These are phyloP conservation scores for Phytophthora boehmeriae DNA, from an alignment of 352 stramenopile species.

Conservation along the genomic window DNA sequence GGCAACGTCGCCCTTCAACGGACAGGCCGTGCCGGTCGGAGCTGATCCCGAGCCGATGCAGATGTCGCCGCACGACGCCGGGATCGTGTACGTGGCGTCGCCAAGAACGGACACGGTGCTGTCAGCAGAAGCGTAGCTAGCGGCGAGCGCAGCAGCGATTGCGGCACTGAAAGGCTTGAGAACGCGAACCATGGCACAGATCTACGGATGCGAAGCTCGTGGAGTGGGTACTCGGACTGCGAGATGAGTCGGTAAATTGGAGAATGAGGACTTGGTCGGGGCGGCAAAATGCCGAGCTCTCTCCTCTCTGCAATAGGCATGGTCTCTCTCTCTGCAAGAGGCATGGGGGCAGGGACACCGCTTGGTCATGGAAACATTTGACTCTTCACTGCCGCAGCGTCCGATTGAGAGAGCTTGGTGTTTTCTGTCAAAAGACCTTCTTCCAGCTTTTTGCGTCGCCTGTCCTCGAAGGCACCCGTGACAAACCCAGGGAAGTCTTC, in stretches of 20 bases:
- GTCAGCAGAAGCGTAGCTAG: constrained; percentile 19
- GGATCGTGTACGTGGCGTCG: constrained; percentile 45
- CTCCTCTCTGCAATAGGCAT: constrained; percentile 7
- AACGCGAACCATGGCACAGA: constrained; percentile 27
- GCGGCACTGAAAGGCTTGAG: constrained; percentile 26
- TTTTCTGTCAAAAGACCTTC: too few species aligned
- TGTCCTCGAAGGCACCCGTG: constrained; percentile 31
- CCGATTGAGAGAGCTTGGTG: neutral
- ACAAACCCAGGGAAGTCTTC: constrained; percentile 11
- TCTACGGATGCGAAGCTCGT: constrained; percentile 2
- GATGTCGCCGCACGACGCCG: constrained; percentile 14
- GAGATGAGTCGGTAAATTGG: constrained; percentile 33
- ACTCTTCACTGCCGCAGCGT: constrained; percentile 8
- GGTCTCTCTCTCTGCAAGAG: constrained; percentile 4
- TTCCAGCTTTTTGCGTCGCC: constrained; percentile 5
- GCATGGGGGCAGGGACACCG: constrained; percentile 5
- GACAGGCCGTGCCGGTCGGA: constrained; percentile 33
- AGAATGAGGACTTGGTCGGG: constrained; percentile 28
- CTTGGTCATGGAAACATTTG: neutral
- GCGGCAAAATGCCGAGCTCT: neutral
- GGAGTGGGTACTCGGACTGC: constrained; percentile 29
- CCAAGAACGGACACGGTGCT: constrained; percentile 40
- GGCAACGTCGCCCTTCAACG: constrained; percentile 35
- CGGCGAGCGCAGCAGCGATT: constrained; percentile 20
- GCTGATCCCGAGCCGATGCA: constrained; percentile 21